Base-by-base conservation (phyloP, 2,329 filamentous ascomycete species). In the Diaporthe citriasiana region DNA sequence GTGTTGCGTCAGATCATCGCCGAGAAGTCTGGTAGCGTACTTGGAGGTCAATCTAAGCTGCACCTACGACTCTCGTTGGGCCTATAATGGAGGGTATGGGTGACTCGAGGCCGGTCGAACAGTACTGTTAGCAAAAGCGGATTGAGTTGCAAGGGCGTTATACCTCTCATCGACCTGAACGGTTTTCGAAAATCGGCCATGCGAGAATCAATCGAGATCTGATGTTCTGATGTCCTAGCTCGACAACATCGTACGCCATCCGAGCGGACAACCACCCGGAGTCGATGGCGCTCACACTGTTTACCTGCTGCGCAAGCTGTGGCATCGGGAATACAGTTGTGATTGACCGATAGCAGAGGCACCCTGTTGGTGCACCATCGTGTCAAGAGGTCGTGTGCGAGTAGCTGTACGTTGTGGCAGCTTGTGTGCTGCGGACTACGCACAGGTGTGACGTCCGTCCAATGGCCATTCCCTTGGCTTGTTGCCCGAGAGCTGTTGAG, bases 401-500 rank as follows among this genome's bases (percentile, higher is more conserved):
- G 35, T 50, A 56, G 56, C 63, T 51, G 63, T 38, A 25, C 22
- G 15, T 33, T 22, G 63, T 45, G 35, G 38, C 33, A 63, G 59
- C 45, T 59, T 45, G 55, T 65, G 55, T 22, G 40, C 65, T n/a
- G 10, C 42, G 30, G 33, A 27, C 53, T 38, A 57, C 35, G 70
- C 47, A 74, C 60, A 63, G 47, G 70, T 74, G 69, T 33, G 70
- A 74, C 69, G 45, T 50, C 42, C 27, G 33, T 38, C 33, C 55
- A 56, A 55, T 53, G 17, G 25, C 35, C 27, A 22, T 47, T 50
- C 33, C 38, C 35, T 38, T 45, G 40, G 42, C 63, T 51, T 47
- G 51, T 68, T 63, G 73, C 73, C 73, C 73, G 73, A 56, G 13
- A 51, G 17, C 25, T 74, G 50, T 70, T 65, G 25, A 55, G n/a